Evolutionary conservation across 2,329 filamentous ascomycete species (phyloP).

Genomic region (Neophaeococcomyces mojaviensis): DNA sequence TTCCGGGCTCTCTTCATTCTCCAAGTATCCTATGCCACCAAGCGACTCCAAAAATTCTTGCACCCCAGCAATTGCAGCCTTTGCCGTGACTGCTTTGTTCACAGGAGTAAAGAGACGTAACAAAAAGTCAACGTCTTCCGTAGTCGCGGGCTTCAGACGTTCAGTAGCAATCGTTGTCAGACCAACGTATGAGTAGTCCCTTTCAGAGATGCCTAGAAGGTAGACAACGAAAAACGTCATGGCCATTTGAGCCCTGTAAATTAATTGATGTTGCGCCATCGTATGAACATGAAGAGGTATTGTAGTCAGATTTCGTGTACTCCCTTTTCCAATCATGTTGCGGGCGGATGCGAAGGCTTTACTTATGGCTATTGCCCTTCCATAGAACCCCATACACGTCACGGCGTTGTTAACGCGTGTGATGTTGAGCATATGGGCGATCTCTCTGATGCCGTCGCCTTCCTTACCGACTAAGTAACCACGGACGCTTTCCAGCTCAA

Average conservation of each 20-base stretch:
- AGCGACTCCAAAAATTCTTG: constrained; percentile 34
- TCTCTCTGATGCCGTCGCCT: constrained; percentile 55
- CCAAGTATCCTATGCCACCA: constrained; percentile 34
- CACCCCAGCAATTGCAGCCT: constrained; percentile 26
- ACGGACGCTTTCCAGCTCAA: constrained; percentile 52
- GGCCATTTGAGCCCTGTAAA: constrained; percentile 22
- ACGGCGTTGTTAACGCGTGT: constrained; percentile 32
- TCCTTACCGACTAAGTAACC: constrained; percentile 55
- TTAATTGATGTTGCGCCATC: constrained; percentile 21
- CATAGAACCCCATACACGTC: constrained; percentile 19
- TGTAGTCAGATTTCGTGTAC: no score
- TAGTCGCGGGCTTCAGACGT: constrained; percentile 2
- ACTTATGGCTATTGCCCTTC: constrained; percentile 22
- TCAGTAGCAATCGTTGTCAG: no score
- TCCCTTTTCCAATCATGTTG: constrained; percentile 18
- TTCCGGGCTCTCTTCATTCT: constrained; percentile 45
- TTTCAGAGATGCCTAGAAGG: constrained; percentile 7
- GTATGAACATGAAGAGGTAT: constrained; percentile 20
- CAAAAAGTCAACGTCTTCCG: constrained; percentile 11
- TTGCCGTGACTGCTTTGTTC: constrained; percentile 31
- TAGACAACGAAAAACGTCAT: constrained; percentile 22
- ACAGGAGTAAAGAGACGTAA: constrained; percentile 19
- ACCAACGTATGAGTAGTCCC: no score
- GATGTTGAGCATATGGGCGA: constrained; percentile 56
- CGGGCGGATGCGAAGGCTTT: constrained; percentile 23